phyloP scores from a whole-genome alignment of 2,329 filamentous ascomycete species.

The Chalara sp. region DNA sequence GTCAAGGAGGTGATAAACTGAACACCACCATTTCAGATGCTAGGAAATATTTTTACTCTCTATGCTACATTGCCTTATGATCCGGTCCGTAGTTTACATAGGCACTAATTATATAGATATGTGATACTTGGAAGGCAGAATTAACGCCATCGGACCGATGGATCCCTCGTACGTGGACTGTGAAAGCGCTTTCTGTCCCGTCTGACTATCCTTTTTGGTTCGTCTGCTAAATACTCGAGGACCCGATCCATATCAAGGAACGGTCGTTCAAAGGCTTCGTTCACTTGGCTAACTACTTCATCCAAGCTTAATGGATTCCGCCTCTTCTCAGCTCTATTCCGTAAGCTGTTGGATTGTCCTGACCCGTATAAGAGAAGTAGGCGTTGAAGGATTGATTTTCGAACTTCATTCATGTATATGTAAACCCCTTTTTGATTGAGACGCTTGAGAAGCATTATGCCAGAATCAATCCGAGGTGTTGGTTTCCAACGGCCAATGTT shows the following conservation, averaged over 20 bases:
- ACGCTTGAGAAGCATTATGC: slow-evolving; percentile 20
- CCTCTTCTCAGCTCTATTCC: slow-evolving; percentile 13
- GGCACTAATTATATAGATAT: too few relatives aligned
- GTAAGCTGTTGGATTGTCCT: slow-evolving; percentile 11
- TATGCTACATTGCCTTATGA: too few relatives aligned
- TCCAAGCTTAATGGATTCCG: slow-evolving; percentile 6
- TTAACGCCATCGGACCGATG: not conserved
- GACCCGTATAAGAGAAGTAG: slow-evolving; percentile 21
- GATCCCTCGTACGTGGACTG: not conserved
- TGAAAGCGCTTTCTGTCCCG: not conserved
- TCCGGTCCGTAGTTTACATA: too few relatives aligned
- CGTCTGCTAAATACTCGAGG: not conserved
- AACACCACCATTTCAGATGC: too few relatives aligned
- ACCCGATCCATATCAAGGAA: not conserved
- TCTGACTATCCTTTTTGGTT: not conserved
- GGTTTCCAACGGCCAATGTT: not conserved
- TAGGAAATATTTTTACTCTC: too few relatives aligned
- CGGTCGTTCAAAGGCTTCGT: slow-evolving; percentile 15
- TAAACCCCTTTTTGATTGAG: slow-evolving; percentile 16
- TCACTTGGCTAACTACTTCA: slow-evolving; percentile 13
- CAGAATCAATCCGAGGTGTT: slow-evolving; percentile 12
- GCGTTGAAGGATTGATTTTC: slow-evolving; percentile 19
- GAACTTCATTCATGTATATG: slow-evolving; percentile 10
- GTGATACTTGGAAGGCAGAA: too few relatives aligned
- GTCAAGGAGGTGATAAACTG: too few relatives aligned